A percentile compares a stretch with the other conserved stretches of the same genome.
Evolutionary conservation across 2,329 filamentous ascomycete species (phyloP).

Genomic region (Penicillium brasilianum): DNA sequence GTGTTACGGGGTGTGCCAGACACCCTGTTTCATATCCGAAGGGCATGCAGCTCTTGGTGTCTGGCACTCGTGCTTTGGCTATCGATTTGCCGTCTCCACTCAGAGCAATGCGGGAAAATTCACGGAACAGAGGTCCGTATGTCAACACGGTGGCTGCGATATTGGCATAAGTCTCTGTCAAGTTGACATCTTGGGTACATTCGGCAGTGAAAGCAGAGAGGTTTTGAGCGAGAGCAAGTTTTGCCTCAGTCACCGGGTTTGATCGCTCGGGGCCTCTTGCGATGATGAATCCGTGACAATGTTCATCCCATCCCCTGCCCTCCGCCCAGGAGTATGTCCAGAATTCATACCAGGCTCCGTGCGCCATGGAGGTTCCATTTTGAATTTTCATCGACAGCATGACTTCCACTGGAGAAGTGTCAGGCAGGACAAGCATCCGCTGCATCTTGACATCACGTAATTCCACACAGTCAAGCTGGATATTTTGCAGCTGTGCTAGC

Average conservation of each 20-base stretch:
- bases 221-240: conserved; percentile 7
- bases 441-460: conserved; percentile 30
- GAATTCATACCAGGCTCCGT: conserved; percentile 30
- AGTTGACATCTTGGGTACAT: neutral
- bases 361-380: conserved; percentile 7
- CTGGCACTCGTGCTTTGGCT: conserved; percentile 1
- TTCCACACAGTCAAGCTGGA: conserved; percentile 26
- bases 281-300: conserved; percentile 30
- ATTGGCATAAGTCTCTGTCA: conserved; percentile 1
- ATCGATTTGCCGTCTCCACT: conserved; percentile 6
- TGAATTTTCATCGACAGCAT: conserved; percentile 21
- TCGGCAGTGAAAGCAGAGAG: neutral
- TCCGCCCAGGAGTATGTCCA: conserved; percentile 33
- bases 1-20: conserved; percentile 3
- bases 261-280: conserved; percentile 25
- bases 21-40: conserved; percentile 6
- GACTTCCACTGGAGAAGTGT: conserved; percentile 26
- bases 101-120: conserved; percentile 6
- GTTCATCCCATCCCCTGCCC: conserved; percentile 31
- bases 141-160: conserved; percentile 1
- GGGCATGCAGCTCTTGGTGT: conserved; percentile 7
- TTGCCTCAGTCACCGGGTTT: conserved; percentile 22
- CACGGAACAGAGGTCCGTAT: conserved; percentile 5
- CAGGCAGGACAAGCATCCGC: conserved; percentile 28
- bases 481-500: conserved; percentile 27